phyloP scores from a whole-genome alignment of 176 grass and related monocot species.

The Saccharum officinarum region DNA sequence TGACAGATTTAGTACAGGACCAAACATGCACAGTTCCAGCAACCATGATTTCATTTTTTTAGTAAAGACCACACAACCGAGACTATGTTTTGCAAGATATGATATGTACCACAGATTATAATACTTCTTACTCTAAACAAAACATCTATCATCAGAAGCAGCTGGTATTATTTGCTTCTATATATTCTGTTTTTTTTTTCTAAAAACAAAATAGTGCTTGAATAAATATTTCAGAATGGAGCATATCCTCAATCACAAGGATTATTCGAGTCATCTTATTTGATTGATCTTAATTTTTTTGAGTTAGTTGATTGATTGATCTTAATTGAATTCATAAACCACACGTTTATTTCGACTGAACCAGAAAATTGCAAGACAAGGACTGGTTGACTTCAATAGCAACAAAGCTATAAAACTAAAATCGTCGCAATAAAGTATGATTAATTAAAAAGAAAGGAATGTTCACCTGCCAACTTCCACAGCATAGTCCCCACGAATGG shows the following conservation, averaged over 20 bases:
- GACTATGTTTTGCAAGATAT: neutral
- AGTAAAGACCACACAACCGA: neutral
- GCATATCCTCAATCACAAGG: neutral
- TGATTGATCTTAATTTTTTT: neutral
- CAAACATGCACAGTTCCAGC: neutral
- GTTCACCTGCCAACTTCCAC: slow-evolving; percentile 76
- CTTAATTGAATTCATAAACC: neutral
- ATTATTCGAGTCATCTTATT: neutral
- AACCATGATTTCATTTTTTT: neutral
- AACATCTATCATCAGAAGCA: neutral
- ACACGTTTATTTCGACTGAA: neutral
- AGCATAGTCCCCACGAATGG: slow-evolving; percentile 69
- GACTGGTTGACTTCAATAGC: neutral
- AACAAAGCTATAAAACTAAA: neutral
- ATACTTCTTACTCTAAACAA: neutral
- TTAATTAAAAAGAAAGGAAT: slow-evolving; percentile 12
- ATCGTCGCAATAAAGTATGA: neutral
- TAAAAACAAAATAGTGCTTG: neutral
- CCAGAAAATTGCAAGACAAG: neutral
- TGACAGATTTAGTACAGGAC: neutral
- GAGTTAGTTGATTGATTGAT: neutral
- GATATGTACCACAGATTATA: neutral
- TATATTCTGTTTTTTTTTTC: neutral
- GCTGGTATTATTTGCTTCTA: neutral
- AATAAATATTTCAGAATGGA: neutral